Evolutionary conservation across 176 grass and related monocot genomes (phyloP), one percentile per base, ranked within the genome.

Genomic region (Aegilops longissima): DNA sequence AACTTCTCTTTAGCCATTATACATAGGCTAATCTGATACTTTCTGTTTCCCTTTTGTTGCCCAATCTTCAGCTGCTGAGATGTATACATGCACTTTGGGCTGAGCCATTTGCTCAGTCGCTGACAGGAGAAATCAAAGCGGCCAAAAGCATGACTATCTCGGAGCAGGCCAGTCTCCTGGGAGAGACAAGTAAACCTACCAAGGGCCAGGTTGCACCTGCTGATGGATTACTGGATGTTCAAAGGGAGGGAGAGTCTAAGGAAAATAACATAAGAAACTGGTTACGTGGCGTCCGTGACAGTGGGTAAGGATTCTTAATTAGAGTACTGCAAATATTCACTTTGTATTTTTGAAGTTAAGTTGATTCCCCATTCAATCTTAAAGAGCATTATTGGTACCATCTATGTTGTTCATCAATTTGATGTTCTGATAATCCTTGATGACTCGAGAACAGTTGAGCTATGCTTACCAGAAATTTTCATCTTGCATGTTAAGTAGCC

Each of bases 231-330:
- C 21, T 84, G 66, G 95, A 98, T 69, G 69, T 82, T 80, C 85
- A 88, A 81, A 90, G 86, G 85, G 96, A 98, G 70, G 92, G 86
- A 64, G 96, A 93, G 39, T 94, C 92, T 13, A 98, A 92, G 86
- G 96, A 98, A 86, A 96, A 94, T 82, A 84, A 87, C 76, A 88
- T 98, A 84, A 92, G 92, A 84, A 98, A 98, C 54, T 98, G 96
- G 96, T 87, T 98, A 83, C 95, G 95, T 12, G 96, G 96, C 51
- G 94, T 93, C 29, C 92, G 96, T 49, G 96, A 98, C 85, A 98
- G 96, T 77, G 96, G 93, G 96, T 96, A 94, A 94, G 90, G 4
- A 71, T 84, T 73, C 25, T 80, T 14, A 58, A 61, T 78, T 77
- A 40, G 30, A 76, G 9, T 54, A 49, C 40, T 23, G 38, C 45